Base-by-base conservation (phyloP, 768 basidiomycete species). In the Cytidiella melzeri region DNA sequence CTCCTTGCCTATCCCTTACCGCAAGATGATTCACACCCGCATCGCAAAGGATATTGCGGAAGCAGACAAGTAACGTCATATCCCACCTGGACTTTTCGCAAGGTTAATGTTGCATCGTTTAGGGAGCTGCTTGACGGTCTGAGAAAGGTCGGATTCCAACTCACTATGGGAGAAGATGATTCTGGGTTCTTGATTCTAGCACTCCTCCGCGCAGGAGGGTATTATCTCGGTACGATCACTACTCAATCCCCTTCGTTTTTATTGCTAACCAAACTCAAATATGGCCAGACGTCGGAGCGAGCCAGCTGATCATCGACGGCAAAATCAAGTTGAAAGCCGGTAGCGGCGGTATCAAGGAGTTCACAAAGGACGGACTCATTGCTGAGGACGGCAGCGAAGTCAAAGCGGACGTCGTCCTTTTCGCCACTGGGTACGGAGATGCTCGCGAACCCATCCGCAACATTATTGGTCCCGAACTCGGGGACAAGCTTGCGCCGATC, bases 391-490 rank as follows among this genome's bases (percentile, higher is more conserved):
- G 58, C 1, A 53, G 47, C 13, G 52, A 59, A 44, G 39, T 63
- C 1, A 15, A 50, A 4, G 62, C 61, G 1, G 64, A 65, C 52
- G 55, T 60, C 11, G 53, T 65, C 15, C 25, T 64, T 27, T 60
- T 65, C 37, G 65, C 61, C 20, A 62, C 55, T 21, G 62, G 60
- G 43, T 52, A 45, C 48, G 54, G 44, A 28, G 54, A 55, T 38
- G 39, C 47, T 9, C 51, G 54, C 41, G 41, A 41, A 10, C 54
- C 54, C 4, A 52, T 55, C 37, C 51, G 54, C 38, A 20, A 48
- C 10, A 61, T 84, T 3, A 73, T 77, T 42, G 80, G 76, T 0
- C 64, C 72, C 1, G 70, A 73, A 18, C 60, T 79, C 11, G 70
- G 67, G 1, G 55, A 66, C 37, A 67, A 70, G 59, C 67, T 82